A percentile compares a stretch with the other conserved stretches of the same genome.
phyloP scores from a whole-genome alignment of 2,329 filamentous ascomycete genomes.

The Calonectria henricotiae region DNA sequence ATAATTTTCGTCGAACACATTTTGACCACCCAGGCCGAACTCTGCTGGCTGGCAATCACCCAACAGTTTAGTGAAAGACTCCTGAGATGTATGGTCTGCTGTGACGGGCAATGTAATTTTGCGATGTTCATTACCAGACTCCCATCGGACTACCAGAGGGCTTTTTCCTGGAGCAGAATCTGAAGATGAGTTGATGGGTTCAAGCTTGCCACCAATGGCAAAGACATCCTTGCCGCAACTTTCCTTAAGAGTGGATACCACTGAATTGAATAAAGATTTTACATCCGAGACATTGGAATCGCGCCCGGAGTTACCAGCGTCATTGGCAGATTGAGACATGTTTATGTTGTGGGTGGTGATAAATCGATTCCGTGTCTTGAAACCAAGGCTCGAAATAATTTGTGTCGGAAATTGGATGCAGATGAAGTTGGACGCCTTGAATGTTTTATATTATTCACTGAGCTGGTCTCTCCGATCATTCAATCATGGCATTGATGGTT shows the following conservation, averaged over 20 bases:
- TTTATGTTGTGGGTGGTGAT: neutral
- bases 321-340: neutral
- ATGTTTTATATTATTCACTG: no score
- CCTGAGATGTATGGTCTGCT: neutral
- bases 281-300: neutral
- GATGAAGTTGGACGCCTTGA: no score
- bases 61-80: neutral
- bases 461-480: no score
- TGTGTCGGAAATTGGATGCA: no score
- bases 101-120: neutral
- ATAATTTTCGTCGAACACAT: constrained; percentile 69
- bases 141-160: neutral
- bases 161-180: neutral
- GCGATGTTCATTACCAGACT: neutral
- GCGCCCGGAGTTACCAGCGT: neutral
- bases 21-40: constrained; percentile 64
- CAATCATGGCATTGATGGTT: no score
- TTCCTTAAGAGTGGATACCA: neutral
- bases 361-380: neutral
- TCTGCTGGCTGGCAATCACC: constrained; percentile 60
- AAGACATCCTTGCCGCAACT: neutral
- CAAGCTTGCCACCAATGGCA: neutral
- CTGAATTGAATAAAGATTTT: neutral
- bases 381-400: no score
- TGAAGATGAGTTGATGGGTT: neutral